A percentile compares a stretch with the other conserved stretches of the same genome.
These are phyloP conservation scores for Cercospora citrullina DNA, from an alignment of 2,329 filamentous ascomycete genomes.

Conservation along the genomic window DNA sequence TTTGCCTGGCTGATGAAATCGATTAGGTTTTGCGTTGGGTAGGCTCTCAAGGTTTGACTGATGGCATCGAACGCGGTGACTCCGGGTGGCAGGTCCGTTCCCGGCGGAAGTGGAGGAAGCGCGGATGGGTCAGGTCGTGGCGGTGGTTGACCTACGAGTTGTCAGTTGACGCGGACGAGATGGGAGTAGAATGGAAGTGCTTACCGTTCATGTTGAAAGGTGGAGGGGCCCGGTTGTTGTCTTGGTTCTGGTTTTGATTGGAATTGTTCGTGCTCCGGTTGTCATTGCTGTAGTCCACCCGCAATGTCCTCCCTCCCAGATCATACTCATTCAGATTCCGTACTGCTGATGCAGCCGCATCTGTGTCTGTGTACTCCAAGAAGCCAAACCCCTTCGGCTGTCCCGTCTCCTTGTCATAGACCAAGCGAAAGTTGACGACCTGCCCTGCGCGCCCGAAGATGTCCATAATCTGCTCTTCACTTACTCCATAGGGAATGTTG, in stretches of 20 bases:
- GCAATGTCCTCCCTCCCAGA: conserved; percentile 88
- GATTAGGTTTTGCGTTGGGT: conserved; percentile 84
- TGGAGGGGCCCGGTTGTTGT: conserved; percentile 36
- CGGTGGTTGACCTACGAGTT: conserved; percentile 1
- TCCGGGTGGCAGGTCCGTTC: conserved; percentile 78
- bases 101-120: conserved; percentile 79
- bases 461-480: conserved; percentile 92
- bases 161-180: not conserved
- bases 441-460: conserved; percentile 89
- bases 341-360: conserved; percentile 88
- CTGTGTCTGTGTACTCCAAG: conserved; percentile 89
- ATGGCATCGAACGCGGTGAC: conserved; percentile 87
- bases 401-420: conserved; percentile 93
- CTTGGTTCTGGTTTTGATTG: conserved; percentile 21
- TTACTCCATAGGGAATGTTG: conserved; percentile 86
- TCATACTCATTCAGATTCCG: conserved; percentile 95
- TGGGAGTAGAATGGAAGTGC: not conserved
- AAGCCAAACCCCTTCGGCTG: conserved; percentile 96
- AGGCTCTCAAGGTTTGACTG: conserved; percentile 81
- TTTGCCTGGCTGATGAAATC: conserved; percentile 96
- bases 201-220: conserved; percentile 47
- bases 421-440: conserved; percentile 86
- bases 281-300: conserved; percentile 95
- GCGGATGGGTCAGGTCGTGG: conserved; percentile 48
- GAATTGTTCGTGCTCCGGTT: conserved; percentile 59